These are phyloP conservation scores for Acanthamoeba triangularis DNA, from an alignment of 208 protist genomes.

Conservation along the genomic window DNA sequence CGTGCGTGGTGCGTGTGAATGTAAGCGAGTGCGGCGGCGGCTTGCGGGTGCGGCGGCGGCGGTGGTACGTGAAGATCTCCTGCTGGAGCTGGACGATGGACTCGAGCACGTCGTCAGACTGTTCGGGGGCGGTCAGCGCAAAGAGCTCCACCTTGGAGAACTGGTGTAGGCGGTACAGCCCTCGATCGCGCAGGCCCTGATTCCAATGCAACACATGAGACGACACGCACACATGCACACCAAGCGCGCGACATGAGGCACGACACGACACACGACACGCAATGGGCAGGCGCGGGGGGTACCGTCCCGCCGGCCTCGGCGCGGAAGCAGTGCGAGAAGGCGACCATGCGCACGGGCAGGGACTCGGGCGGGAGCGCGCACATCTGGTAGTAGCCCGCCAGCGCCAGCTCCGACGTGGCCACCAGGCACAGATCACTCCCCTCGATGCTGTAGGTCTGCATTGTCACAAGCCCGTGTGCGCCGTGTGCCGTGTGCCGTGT, in stretches of 20 bases:
- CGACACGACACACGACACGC: not conserved
- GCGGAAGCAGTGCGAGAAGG: conserved; percentile 89
- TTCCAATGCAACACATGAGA: not conserved
- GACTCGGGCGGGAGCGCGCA: not conserved
- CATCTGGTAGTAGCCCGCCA: conserved; percentile 85
- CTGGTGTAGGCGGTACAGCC: conserved; percentile 93
- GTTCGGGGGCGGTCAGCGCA: conserved; percentile 84
- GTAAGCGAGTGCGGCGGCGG: not conserved
- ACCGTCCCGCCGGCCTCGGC: conserved; percentile 82
- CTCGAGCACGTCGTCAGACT: conserved; percentile 82
- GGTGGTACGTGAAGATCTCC: conserved; percentile 86
- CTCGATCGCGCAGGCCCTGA: conserved; percentile 78
- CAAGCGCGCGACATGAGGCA: too few relatives aligned
- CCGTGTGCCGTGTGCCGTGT: not conserved
- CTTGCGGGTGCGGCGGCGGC: conserved; percentile 71
- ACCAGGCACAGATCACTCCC: conserved; percentile 88
- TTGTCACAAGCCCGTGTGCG: not conserved
- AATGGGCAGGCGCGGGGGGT: not conserved
- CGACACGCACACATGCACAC: not conserved
- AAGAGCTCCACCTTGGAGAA: conserved; percentile 94
- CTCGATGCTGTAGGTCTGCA: conserved; percentile 83
- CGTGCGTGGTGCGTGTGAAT: not conserved
- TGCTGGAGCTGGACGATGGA: conserved; percentile 87
- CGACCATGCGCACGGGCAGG: conserved; percentile 86
- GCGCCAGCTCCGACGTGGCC: conserved; percentile 90